A percentile compares a stretch with the other conserved stretches of the same genome.
phyloP scores from a whole-genome alignment of 305 asterid genomes.

The Striga hermonthica region DNA sequence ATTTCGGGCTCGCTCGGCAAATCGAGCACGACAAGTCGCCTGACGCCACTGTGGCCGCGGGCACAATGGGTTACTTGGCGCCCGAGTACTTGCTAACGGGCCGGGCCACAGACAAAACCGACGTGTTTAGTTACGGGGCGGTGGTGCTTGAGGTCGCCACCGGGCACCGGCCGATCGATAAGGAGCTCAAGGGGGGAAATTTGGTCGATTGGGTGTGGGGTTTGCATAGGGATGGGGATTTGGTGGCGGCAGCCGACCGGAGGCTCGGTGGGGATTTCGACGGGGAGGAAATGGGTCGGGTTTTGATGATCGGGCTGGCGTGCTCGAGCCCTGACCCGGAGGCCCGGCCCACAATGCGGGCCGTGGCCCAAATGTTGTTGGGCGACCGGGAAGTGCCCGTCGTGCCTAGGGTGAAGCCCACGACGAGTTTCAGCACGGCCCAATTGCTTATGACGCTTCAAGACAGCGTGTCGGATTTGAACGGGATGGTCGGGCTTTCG shows the following conservation, averaged over 20 bases:
- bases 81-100: slow-evolving; percentile 86
- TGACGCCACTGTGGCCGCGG: slow-evolving; percentile 81
- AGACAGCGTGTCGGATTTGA: slow-evolving; percentile 80
- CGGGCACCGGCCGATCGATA: slow-evolving; percentile 83
- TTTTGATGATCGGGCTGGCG: slow-evolving; percentile 57
- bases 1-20: slow-evolving; percentile 80
- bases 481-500: slow-evolving; percentile 58
- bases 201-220: slow-evolving; percentile 88
- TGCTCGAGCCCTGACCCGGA: slow-evolving; percentile 83
- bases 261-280: slow-evolving; percentile 51
- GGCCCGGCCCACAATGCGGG: slow-evolving; percentile 73
- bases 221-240: slow-evolving; percentile 55
- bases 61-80: slow-evolving; percentile 94
- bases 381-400: slow-evolving; percentile 71
- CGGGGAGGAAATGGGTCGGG: slow-evolving; percentile 59
- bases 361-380: slow-evolving; percentile 72
- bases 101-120: slow-evolving; percentile 74
- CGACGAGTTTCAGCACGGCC: slow-evolving; percentile 55
- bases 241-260: slow-evolving; percentile 51
- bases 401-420: slow-evolving; percentile 69
- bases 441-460: slow-evolving; percentile 66
- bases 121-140: slow-evolving; percentile 78
- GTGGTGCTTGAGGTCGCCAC: slow-evolving; percentile 84
- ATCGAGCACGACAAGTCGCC: slow-evolving; percentile 86
- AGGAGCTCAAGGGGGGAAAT: slow-evolving; percentile 44